A percentile compares a stretch with the other conserved stretches of the same genome.
phyloP scores from a whole-genome alignment of 306 rosid genomes.

The Acacia acuminata region DNA sequence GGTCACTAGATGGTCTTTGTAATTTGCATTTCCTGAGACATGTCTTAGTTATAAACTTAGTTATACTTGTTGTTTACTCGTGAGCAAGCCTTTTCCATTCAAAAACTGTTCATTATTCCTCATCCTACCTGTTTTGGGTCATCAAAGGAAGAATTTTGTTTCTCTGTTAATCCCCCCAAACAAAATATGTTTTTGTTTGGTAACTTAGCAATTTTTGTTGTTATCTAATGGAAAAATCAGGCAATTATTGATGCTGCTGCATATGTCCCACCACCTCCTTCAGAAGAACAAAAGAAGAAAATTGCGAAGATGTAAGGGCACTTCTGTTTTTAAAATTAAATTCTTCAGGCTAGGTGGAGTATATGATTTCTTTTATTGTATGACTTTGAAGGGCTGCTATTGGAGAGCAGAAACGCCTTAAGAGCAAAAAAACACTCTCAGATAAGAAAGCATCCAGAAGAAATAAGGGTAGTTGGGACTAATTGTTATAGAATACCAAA shows the following conservation, averaged over 20 bases:
- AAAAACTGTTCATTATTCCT: no score
- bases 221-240: constrained; percentile 42
- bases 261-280: constrained; percentile 97
- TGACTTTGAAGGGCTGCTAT: constrained; percentile 73
- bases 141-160: neutral
- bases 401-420: constrained; percentile 90
- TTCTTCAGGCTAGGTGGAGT: neutral
- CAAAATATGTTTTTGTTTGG: neutral
- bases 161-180: neutral
- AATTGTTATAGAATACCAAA: constrained; percentile 9
- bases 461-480: constrained; percentile 84
- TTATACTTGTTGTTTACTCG: neutral
- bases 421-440: constrained; percentile 83
- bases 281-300: constrained; percentile 96
- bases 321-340: constrained; percentile 1
- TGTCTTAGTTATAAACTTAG: neutral
- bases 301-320: constrained; percentile 77
- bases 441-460: constrained; percentile 85
- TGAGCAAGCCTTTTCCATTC: neutral
- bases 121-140: no score
- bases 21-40: neutral
- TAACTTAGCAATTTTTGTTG: constrained; percentile 8
- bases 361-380: constrained; percentile 17
- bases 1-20: neutral
- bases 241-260: constrained; percentile 93